phyloP scores from a whole-genome alignment of 2,329 filamentous ascomycete genomes.

The Lachnum nothofagi region DNA sequence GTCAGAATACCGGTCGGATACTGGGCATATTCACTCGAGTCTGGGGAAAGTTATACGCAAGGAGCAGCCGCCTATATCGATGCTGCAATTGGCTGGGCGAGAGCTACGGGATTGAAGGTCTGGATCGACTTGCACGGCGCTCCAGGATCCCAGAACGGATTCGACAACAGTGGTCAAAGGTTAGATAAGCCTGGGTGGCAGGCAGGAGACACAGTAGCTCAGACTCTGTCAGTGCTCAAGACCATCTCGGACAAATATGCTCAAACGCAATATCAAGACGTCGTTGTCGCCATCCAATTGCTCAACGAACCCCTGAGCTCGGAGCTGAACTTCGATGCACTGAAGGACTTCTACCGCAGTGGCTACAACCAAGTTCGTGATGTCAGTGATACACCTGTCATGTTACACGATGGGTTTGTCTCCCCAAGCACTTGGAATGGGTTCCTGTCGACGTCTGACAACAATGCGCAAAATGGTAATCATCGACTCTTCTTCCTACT shows the following conservation, averaged over 20 bases:
- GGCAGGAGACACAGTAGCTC: conserved; percentile 42
- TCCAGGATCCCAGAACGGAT: conserved; percentile 55
- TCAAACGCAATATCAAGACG: conserved; percentile 47
- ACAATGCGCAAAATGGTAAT: conserved; percentile 39
- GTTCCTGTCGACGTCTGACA: conserved; percentile 48
- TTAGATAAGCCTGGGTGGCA: conserved; percentile 41
- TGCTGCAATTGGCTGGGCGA: conserved; percentile 52
- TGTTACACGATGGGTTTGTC: conserved; percentile 55
- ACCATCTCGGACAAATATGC: conserved; percentile 55
- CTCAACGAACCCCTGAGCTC: conserved; percentile 48
- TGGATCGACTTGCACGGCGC: conserved; percentile 55
- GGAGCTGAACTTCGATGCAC: conserved; percentile 31
- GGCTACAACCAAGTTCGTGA: conserved; percentile 44
- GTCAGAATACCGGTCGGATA: conserved; percentile 55
- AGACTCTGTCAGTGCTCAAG: conserved; percentile 52
- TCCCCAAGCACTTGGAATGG: conserved; percentile 54
- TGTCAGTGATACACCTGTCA: conserved; percentile 44
- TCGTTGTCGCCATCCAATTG: conserved; percentile 53
- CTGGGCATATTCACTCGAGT: conserved; percentile 51
- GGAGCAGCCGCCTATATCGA: conserved; percentile 51
- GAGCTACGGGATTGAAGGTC: conserved; percentile 48
- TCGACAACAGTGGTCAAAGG: conserved; percentile 55
- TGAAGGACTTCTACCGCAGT: conserved; percentile 43
- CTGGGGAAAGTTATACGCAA: conserved; percentile 45
- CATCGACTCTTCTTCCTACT: not conserved